Evolutionary conservation across 176 grass and related monocot species (phyloP), one percentile per base, ranked within the genome.

Genomic region (Triticum monococcum): DNA sequence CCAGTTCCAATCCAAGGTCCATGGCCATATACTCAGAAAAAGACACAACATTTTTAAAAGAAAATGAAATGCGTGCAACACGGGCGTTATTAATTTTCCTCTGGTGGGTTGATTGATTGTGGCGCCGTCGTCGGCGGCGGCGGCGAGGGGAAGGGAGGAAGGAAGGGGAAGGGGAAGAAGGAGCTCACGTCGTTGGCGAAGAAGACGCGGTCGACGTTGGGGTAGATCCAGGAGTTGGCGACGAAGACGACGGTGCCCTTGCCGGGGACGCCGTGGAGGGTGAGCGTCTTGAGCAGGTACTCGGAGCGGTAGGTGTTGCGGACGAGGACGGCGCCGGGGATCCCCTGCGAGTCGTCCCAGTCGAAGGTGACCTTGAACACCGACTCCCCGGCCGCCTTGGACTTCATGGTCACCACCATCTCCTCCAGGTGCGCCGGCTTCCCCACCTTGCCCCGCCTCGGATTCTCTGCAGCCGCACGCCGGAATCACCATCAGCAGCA

Each of bases 181-280:
- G 37, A n/a, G 78, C 93, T 85, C 36, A 98, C 96, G 46, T 92
- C 88, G 50, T 98, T 94, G 9, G 93, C 78, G 79, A 98, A 98
- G 88, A 98, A 95, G 88, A 98, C 52, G 9, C 96, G 93, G 25
- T 98, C 62, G 25, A 24, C 35, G 37, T 25, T 66, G 0, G 90
- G 93, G 56, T 90, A 92, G 74, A 98, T 63, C 96, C 96, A 98
- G 0, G 96, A 98, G 79, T 98, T 98, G 90, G 93, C 92, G 73
- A 94, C 75, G 81, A 98, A 98, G 83, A 92, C 90, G 40, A 98
- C 57, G 40, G 72, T 79, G 64, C 81, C 91, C 89, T 83, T 88
- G 13, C 90, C 86, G 2, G 93, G 93, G 41, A 98, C 81, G 46
- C 92, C 90, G 2, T 94, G 87, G n/a, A 96, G 82, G 12, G 91